Evolutionary conservation across 768 basidiomycete species (phyloP).

Genomic region (Termitomyces sp.): DNA sequence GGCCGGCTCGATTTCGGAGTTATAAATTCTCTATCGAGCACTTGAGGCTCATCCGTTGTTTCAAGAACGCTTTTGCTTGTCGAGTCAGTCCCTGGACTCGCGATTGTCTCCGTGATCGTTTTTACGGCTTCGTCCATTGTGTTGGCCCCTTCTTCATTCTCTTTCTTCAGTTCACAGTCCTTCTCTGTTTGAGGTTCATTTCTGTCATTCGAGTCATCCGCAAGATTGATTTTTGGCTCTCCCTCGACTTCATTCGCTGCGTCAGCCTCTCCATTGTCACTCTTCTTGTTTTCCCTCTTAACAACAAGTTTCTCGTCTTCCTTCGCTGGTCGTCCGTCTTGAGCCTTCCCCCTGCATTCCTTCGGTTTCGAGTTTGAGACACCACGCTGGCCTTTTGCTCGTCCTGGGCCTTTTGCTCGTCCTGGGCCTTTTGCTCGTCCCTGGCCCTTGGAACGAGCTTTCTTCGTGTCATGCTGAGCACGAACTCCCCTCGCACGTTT

Average conservation of each 20-base stretch:
- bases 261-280: not conserved
- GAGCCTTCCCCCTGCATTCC: slow-evolving; percentile 1
- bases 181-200: not conserved
- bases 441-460: slow-evolving; percentile 10
- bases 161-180: not conserved
- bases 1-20: not conserved
- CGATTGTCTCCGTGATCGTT: not conserved
- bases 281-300: not conserved
- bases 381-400: slow-evolving; percentile 6
- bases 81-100: not conserved
- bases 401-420: slow-evolving; percentile 11
- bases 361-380: not conserved
- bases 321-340: not conserved
- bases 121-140: not conserved
- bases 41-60: not conserved
- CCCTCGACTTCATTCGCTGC: not conserved
- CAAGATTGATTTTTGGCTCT: too few species aligned
- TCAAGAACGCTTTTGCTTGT: not conserved
- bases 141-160: not conserved
- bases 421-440: slow-evolving; percentile 9
- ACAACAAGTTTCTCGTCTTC: not conserved
- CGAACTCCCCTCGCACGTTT: slow-evolving; percentile 9
- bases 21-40: not conserved
- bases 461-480: slow-evolving; percentile 6
- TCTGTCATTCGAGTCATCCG: not conserved